These are phyloP conservation scores for Plasmodium ovale DNA, from an alignment of 169 alveolate genomes.

Conservation along the genomic window DNA sequence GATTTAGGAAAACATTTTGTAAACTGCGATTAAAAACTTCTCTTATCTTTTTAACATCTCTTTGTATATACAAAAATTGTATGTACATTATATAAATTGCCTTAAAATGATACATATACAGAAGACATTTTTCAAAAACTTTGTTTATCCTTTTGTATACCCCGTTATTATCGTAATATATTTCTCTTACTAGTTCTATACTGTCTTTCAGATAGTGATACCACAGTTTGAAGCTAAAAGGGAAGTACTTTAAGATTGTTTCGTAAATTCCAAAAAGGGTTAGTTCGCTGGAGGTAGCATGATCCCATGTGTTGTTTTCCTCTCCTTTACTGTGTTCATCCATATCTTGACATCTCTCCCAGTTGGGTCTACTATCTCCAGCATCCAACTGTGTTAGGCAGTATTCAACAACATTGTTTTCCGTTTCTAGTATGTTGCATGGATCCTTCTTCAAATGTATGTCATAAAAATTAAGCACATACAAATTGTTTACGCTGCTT, in stretches of 20 bases:
- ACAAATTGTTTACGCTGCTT: background rate
- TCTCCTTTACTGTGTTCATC: background rate
- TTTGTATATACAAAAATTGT: conserved; percentile 64
- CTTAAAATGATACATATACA: conserved; percentile 61
- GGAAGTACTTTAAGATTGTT: conserved; percentile 49
- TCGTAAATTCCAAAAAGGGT: conserved; percentile 23
- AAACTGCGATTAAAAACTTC: conserved; percentile 26
- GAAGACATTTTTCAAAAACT: conserved; percentile 37
- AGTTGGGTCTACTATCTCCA: background rate
- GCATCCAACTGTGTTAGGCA: conserved; percentile 5
- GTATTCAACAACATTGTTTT: conserved; percentile 21
- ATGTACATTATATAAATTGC: conserved; percentile 50
- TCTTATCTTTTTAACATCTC: conserved; percentile 49
- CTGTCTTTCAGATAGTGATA: conserved; percentile 48
- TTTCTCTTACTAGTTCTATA: conserved; percentile 39
- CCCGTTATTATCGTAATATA: conserved; percentile 40
- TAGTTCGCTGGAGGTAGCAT: background rate
- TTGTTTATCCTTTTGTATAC: conserved; percentile 30
- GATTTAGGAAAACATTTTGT: conserved; percentile 49
- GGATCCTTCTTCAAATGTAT: conserved; percentile 47
- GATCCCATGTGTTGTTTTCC: background rate
- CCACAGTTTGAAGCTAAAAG: conserved; percentile 63
- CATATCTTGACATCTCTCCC: background rate
- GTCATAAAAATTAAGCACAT: conserved; percentile 35
- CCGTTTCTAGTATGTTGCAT: background rate